Percentiles rank a stretch among this genome's conserved stretches.
Conservation (phyloP, 345 rosid species). For the Pugionium cornutum region DNA sequence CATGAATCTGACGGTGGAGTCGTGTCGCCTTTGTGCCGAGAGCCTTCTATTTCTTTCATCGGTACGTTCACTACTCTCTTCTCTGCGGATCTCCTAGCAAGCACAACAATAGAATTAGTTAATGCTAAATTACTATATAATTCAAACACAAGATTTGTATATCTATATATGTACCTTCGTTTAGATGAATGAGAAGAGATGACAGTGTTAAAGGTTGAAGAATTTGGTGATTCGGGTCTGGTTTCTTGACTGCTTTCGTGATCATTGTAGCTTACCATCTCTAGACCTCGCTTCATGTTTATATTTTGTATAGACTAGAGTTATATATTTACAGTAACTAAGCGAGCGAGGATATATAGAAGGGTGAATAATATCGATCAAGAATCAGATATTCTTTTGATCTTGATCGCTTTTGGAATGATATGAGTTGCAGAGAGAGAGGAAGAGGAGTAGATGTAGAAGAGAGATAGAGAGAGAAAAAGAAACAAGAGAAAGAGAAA, state of each 20-base stretch:
- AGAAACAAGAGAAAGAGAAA: slow-evolving; percentile 12
- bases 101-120: too few relatives aligned
- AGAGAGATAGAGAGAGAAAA: slow-evolving; percentile 21
- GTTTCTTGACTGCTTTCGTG: slow-evolving; percentile 53
- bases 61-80: slow-evolving; percentile 85
- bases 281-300: slow-evolving; percentile 36
- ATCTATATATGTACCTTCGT: slow-evolving; percentile 50
- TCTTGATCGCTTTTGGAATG: too few relatives aligned
- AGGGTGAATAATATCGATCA: neutral
- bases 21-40: slow-evolving; percentile 71
- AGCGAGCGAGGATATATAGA: neutral
- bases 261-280: slow-evolving; percentile 46
- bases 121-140: neutral
- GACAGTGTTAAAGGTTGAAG: too few relatives aligned
- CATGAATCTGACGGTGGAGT: slow-evolving; percentile 92
- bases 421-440: too few relatives aligned
- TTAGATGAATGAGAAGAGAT: slow-evolving; percentile 49
- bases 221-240: slow-evolving; percentile 52
- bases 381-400: neutral
- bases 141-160: neutral
- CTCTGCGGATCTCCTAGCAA: slow-evolving; percentile 51
- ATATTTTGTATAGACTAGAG: slow-evolving; percentile 1
- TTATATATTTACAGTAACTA: slow-evolving; percentile 23
- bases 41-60: slow-evolving; percentile 75
- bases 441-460: neutral